Evolutionary conservation across 768 basidiomycete genomes (phyloP), one percentile per base, ranked within the genome.

Genomic region (Mycena polygramma): DNA sequence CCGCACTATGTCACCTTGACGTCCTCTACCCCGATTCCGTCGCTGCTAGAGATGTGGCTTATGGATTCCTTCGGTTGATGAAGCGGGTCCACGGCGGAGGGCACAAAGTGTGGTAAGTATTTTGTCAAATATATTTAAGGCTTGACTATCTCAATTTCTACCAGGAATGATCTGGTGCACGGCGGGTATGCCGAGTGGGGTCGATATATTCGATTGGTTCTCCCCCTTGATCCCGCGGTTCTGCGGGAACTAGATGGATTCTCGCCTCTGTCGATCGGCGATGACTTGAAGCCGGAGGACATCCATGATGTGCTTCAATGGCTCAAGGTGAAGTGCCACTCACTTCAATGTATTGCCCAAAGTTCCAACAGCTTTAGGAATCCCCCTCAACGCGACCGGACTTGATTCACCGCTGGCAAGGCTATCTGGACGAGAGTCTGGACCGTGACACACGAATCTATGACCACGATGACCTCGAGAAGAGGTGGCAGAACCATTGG

Each of bases 261-360:
- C n/a, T n/a, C n/a, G n/a, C n/a, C n/a, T 52, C 46, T 52, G 10
- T 49, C 61, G 41, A 36, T n/a, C 1, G 51, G 61, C 49, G 61
- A 62, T 14, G 4, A 1, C 51, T 62, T 36, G 30, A 22, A 3
- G n/a, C 61, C 61, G 26, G 19, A 4, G 8, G 61, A 62, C 0
- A 52, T 62, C 22, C 14, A 62, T 37, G 61, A 62, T 62, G 61
- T 62, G 1, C 20, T 60, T 0, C 26, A 60, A 36, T 45, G 58
- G 58, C 58, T 60, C 1, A 37, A 62, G 37, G 61, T 52, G 37
- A 39, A 49, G 37, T 36, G 8, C 13, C 26, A n/a, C 13, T 37
- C 41, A 39, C 39, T 39, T 7, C 7, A 13, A 39, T 13, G 39
- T 7, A 7, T 13, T 7, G 39, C 39, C 13, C 17, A 7, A 9